A percentile compares a stretch with the other conserved stretches of the same genome.
Conservation (phyloP, 176 grass and related monocot genomes). For the Ampelocalamus luodianensis region DNA sequence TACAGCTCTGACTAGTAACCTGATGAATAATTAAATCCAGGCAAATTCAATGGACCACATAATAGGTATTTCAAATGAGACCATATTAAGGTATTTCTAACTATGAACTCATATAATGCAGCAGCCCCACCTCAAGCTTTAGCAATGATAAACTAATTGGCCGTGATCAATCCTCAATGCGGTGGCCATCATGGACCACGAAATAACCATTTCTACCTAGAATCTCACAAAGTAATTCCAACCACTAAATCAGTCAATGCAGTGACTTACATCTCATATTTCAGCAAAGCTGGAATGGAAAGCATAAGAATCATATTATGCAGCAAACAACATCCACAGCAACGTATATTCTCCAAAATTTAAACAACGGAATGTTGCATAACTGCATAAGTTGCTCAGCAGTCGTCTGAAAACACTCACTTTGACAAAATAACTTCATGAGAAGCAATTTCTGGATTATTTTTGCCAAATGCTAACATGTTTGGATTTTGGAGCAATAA, state of each 20-base stretch:
- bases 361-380: background rate
- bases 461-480: background rate
- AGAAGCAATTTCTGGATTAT: background rate
- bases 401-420: background rate
- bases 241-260: slow-evolving; percentile 13
- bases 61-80: background rate
- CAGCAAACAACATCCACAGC: background rate
- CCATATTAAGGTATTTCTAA: background rate
- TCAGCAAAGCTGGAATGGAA: slow-evolving; percentile 1
- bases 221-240: background rate
- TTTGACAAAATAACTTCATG: background rate
- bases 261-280: slow-evolving; percentile 15
- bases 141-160: background rate
- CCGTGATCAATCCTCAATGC: background rate
- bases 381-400: background rate
- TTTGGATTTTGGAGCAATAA: background rate
- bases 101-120: slow-evolving; percentile 5
- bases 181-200: slow-evolving; percentile 8
- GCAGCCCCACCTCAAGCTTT: background rate
- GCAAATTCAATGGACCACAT: background rate
- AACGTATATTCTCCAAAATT: slow-evolving; percentile 5
- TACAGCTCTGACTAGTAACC: background rate
- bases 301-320: background rate
- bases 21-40: background rate
- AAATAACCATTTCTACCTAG: background rate